Evolutionary conservation across 352 stramenopile genomes (phyloP).

Genomic region (Phytophthora macrochlamydospora): DNA sequence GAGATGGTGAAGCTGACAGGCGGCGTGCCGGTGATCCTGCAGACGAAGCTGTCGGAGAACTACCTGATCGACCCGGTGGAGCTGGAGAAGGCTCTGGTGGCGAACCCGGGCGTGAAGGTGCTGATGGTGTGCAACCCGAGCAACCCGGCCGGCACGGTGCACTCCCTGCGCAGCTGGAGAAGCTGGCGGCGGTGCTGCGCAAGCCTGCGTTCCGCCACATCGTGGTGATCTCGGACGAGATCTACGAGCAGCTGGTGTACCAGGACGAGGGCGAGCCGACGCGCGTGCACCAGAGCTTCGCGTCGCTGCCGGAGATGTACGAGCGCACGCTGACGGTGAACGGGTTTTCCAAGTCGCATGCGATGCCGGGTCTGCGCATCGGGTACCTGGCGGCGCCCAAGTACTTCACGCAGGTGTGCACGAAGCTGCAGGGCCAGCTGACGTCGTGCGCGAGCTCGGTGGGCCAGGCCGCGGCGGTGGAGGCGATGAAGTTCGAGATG

Average conservation of each 20-base stretch:
- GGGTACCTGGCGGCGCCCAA: conserved; percentile 90
- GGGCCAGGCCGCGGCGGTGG: conserved; percentile 90
- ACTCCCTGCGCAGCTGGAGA: conserved; percentile 57
- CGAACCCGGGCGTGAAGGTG: conserved; percentile 73
- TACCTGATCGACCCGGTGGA: conserved; percentile 90
- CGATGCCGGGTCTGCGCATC: conserved; percentile 96
- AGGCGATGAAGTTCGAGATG: conserved; percentile 89
- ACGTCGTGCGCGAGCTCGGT: conserved; percentile 95
- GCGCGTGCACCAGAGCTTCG: conserved; percentile 73
- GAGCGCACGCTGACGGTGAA: conserved; percentile 94
- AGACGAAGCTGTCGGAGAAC: conserved; percentile 87
- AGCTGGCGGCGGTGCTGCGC: conserved; percentile 57
- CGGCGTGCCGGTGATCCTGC: conserved; percentile 89
- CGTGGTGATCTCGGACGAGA: conserved; percentile 94
- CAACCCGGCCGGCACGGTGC: conserved; percentile 93
- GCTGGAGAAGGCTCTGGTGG: conserved; percentile 77
- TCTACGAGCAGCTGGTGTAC: conserved; percentile 96
- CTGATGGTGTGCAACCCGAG: conserved; percentile 97
- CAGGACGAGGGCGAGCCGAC: conserved; percentile 64
- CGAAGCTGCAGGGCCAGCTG: conserved; percentile 95
- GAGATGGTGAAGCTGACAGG: conserved; percentile 96
- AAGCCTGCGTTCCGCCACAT: conserved; percentile 75
- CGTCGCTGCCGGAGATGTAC: conserved; percentile 84
- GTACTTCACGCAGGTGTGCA: conserved; percentile 86
- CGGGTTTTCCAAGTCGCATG: conserved; percentile 97